Evolutionary conservation across 176 grass and related monocot genomes (phyloP).

Genomic region (Oryza rufipogon): DNA sequence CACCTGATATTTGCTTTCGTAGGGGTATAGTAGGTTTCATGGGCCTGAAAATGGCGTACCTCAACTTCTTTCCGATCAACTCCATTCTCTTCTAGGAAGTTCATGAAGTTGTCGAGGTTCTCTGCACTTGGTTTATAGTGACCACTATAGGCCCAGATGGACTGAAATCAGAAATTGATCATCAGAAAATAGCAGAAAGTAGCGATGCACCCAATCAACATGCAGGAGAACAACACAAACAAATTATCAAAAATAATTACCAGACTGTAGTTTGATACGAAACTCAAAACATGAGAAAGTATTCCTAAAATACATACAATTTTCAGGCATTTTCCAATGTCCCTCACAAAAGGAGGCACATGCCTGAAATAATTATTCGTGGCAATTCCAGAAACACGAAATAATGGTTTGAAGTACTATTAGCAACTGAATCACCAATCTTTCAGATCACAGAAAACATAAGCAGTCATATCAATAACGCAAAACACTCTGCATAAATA

Average conservation of each 20-base stretch:
- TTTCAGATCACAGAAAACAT: background rate
- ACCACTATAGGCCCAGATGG: conserved; percentile 86
- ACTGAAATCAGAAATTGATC: conserved; percentile 39
- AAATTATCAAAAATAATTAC: background rate
- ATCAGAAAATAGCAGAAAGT: conserved; percentile 11
- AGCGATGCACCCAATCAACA: background rate
- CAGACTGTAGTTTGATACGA: too few species aligned
- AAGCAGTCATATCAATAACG: conserved; percentile 1
- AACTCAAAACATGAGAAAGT: background rate
- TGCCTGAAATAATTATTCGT: too few species aligned
- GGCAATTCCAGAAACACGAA: background rate
- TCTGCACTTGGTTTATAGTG: conserved; percentile 83
- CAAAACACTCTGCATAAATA: background rate
- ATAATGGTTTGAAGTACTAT: background rate
- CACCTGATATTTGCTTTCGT: background rate
- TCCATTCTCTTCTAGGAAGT: conserved; percentile 71
- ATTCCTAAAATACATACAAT: background rate
- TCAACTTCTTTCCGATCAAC: conserved; percentile 61
- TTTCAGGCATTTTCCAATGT: background rate
- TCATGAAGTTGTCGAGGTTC: conserved; percentile 65
- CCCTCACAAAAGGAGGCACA: too few species aligned
- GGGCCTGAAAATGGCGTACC: conserved; percentile 46
- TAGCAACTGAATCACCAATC: background rate
- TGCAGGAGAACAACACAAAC: background rate
- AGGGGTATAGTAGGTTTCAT: background rate